Base-by-base conservation (phyloP, 2,329 filamentous ascomycete genomes). In the Dothistroma pini region DNA sequence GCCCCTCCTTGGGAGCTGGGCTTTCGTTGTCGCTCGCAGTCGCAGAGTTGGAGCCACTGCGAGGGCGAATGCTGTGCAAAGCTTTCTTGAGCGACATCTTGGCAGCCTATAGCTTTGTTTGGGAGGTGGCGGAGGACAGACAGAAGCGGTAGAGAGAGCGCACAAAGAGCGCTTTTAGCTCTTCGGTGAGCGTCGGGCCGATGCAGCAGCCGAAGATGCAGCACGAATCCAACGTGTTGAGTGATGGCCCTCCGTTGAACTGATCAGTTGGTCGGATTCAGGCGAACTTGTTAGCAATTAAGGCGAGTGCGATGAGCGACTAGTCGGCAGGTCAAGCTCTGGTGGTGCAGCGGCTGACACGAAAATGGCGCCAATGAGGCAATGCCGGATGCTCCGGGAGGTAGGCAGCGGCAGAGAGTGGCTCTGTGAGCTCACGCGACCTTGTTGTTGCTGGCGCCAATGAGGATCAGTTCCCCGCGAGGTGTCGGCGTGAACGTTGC, bases 81-180 rank as follows among this genome's bases (percentile, higher is more conserved):
- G 77, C 78, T 69, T 79, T 80, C 68, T 80, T 80, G 66, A 81
- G 76, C 57, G 78, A 76, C 66, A 68, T 68, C 58, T 19, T 54
- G 51, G 52, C 58, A 21, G 41, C n/a, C 9, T 44, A 19, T 19
- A 19, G 41, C 41, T 19, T 4, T 44, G 41, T 6, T 44, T 22
- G 54, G 19, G 32, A 53, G n/a, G 4, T 52, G 49, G 22, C 25
- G 14, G 14, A 34, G n/a, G 29, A 19, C 16, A 19, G 21, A 54
- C 52, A 41, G 22, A 25, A 22, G 32, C 52, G 22, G 32, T n/a
- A 34, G 19, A 10, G 19, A n/a, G 16, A 54, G 50, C 34, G 52
- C 32, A 32, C 19, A 9, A 14, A 12, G 22, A 22, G 1, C 9
- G 12, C 16, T 54, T 38, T 54, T 19, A 19, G 35, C 35, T 54